Evolutionary conservation across 2,329 filamentous ascomycete species (phyloP).

Genomic region (Penicillium expansum): DNA sequence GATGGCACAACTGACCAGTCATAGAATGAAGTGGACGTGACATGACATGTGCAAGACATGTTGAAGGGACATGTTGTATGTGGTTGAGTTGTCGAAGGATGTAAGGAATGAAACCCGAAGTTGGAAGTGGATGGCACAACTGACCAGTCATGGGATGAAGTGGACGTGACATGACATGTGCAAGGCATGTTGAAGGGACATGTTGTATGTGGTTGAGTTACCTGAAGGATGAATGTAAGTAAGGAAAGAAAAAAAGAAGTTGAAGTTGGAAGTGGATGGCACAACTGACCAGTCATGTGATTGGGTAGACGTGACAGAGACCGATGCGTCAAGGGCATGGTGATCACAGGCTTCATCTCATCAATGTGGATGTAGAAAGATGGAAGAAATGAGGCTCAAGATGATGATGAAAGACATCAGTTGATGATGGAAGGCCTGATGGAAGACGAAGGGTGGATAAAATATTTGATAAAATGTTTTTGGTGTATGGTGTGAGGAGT

Average conservation of each 20-base stretch:
- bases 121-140: not conserved
- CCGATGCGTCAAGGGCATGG: not conserved
- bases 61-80: not conserved
- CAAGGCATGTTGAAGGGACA: too few relatives aligned
- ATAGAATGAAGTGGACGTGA: not conserved
- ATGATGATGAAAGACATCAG: conserved; percentile 1
- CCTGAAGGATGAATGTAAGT: too few relatives aligned
- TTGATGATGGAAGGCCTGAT: not conserved
- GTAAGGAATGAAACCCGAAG: not conserved
- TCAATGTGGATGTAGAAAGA: not conserved
- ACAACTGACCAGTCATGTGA: not conserved
- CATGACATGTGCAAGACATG: not conserved
- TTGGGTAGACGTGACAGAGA: not conserved
- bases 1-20: not conserved
- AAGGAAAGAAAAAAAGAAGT: too few relatives aligned
- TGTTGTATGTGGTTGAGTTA: too few relatives aligned
- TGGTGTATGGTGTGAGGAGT: not conserved
- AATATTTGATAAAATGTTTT: not conserved
- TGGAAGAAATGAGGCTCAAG: not conserved
- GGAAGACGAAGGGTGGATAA: not conserved
- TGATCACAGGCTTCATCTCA: not conserved
- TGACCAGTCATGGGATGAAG: not conserved
- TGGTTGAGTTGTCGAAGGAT: not conserved
- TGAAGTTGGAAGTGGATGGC: not conserved
- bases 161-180: not conserved